Evolutionary conservation across 495 filamentous ascomycete genomes (phyloP), one percentile per base, ranked within the genome.

Genomic region (Penicillium cinerascens): DNA sequence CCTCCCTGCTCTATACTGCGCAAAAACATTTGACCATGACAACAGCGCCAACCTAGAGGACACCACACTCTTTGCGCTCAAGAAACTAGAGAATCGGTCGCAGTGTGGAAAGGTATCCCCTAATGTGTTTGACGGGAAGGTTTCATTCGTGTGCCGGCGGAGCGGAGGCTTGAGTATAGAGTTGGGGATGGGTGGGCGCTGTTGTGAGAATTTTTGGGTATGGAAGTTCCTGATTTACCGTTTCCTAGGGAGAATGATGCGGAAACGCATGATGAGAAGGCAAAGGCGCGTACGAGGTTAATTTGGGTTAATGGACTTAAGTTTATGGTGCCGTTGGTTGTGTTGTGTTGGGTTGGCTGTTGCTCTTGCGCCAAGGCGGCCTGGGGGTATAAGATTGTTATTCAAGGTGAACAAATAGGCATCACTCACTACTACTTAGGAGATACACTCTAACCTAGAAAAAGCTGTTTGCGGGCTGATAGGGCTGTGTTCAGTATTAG

Each of bases 231-330:
- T 6, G 42, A 46, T 45, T 20, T 52, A 22, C 49, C 49, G 22
- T 52, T 52, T 33, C 49, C 49, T 3, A 44, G 49, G 33, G 42
- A 52, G 17, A 52, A 52, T 45, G 21, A 41, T 40, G 42, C 49
- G 1, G 18, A 5, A 6, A 20, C 8, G 29, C 49, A 52, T 40
- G 33, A 29, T 18, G 42, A 45, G 35, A 33, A 40, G 42, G 42
- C 40, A 6, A 46, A 35, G n/a, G 42, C 49, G 6, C 18, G 49
- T 13, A 27, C 17, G 22, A 39, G 49, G 16, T 27, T 45, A n/a
- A 6, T 52, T 27, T 45, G 49, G 49, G 29, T 18, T n/a, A n/a
- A 33, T 17, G 17, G 42, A 8, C 20, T 38, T 17, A 52, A 45
- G 15, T 13, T 52, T 22, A 33, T 52, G 33, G 6, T 52, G 21